These are phyloP conservation scores for Sclerotinia minor DNA, from an alignment of 2,329 filamentous ascomycete species.

Conservation along the genomic window DNA sequence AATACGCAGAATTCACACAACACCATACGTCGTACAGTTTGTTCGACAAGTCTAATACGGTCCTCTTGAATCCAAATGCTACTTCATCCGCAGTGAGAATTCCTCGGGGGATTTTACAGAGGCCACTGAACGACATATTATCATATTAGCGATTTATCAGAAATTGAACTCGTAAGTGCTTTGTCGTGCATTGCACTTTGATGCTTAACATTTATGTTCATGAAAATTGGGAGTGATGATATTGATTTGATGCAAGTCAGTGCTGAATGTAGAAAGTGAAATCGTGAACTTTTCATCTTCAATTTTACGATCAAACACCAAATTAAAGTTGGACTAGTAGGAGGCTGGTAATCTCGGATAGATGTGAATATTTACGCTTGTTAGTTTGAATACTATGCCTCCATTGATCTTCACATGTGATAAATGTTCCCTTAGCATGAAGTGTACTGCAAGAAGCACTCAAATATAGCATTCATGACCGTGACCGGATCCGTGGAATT, in stretches of 20 bases:
- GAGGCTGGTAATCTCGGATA: background rate
- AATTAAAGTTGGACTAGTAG: background rate
- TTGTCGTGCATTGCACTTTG: background rate
- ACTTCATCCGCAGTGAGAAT: constrained; percentile 42
- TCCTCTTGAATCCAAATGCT: constrained; percentile 47
- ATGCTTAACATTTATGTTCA: background rate
- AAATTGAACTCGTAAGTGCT: constrained; percentile 48
- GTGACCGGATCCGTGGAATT: no score
- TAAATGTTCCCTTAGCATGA: no score
- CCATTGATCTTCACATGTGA: no score
- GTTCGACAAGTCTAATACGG: constrained; percentile 50
- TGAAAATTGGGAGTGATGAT: constrained; percentile 12
- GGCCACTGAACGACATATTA: constrained; percentile 44
- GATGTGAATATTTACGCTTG: background rate
- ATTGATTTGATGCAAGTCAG: constrained; percentile 43
- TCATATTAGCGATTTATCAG: constrained; percentile 47
- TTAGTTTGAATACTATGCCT: no score
- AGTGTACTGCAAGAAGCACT: no score
- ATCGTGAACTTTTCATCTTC: no score
- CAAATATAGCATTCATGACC: no score
- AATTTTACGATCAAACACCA: background rate
- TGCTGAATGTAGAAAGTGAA: background rate
- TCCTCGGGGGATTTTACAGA: constrained; percentile 40
- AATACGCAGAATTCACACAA: background rate
- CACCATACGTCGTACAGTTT: constrained; percentile 44